phyloP scores from a whole-genome alignment of 2,329 filamentous ascomycete species.

The Talaromyces islandicus region DNA sequence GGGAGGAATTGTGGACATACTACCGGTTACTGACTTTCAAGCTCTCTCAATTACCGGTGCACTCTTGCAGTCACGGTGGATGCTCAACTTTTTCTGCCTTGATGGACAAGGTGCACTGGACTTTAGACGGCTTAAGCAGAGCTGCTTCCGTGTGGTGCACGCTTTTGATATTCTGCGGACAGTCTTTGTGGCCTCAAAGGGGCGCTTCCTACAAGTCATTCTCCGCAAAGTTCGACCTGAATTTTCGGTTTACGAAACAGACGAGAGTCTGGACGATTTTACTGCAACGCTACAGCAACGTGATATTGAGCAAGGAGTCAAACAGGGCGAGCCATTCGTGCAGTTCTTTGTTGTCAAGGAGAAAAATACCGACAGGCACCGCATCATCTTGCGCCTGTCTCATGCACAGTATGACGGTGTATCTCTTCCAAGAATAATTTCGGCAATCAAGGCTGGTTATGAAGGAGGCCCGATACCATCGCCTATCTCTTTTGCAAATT shows the following conservation, averaged over 20 bases:
- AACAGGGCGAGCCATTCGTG: constrained; percentile 55
- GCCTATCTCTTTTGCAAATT: constrained; percentile 41
- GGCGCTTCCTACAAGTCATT: constrained; percentile 52
- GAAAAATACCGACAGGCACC: constrained; percentile 35
- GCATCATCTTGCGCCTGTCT: constrained; percentile 56
- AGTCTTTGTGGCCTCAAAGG: constrained; percentile 53
- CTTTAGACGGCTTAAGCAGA: constrained; percentile 40
- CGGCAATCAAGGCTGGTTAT: constrained; percentile 54
- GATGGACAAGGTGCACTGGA: constrained; percentile 41
- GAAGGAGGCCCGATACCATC: constrained; percentile 33
- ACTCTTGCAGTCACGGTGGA: constrained; percentile 35
- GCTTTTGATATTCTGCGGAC: constrained; percentile 61
- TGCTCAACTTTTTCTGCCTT: constrained; percentile 53
- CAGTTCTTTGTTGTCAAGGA: constrained; percentile 53
- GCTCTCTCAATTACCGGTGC: constrained; percentile 31
- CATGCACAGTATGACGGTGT: constrained; percentile 67
- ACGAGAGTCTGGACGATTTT: constrained; percentile 46
- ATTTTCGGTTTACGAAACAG: constrained; percentile 49
- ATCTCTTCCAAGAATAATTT: constrained; percentile 57
- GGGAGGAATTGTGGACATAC: constrained; percentile 50
- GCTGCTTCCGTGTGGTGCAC: constrained; percentile 47
- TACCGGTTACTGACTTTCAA: constrained; percentile 50
- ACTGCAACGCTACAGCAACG: constrained; percentile 48
- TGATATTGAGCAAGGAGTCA: constrained; percentile 52
- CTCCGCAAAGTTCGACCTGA: constrained; percentile 49